These are phyloP conservation scores for Castanea sativa DNA, from an alignment of 306 rosid species.

Conservation along the genomic window DNA sequence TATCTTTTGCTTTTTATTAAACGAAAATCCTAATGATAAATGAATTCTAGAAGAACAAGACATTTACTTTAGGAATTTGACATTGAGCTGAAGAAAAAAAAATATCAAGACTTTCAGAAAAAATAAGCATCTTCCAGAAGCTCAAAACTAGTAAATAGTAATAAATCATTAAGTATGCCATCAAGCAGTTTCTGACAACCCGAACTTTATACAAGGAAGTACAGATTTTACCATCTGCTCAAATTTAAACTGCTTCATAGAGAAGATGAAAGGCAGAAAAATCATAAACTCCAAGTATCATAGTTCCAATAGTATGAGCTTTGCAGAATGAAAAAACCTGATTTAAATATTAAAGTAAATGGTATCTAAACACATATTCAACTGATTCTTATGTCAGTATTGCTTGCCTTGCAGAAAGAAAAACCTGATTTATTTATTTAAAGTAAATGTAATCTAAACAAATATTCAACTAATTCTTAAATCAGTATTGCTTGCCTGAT, in stretches of 20 bases:
- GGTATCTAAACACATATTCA: neutral
- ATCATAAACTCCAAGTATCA: neutral
- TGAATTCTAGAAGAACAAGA: neutral
- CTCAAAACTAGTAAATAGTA: too few species aligned
- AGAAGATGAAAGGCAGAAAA: neutral
- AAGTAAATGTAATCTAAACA: neutral
- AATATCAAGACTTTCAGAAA: too few species aligned
- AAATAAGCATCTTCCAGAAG: too few species aligned
- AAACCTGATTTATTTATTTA: neutral
- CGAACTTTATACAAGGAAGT: neutral
- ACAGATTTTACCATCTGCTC: neutral
- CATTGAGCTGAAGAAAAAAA: neutral
- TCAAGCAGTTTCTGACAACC: neutral
- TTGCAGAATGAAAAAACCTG: neutral
- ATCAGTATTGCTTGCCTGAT: neutral
- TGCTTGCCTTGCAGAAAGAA: neutral
- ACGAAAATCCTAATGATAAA: neutral
- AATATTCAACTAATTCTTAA: neutral
- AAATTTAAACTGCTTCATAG: neutral
- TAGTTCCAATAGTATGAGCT: neutral
- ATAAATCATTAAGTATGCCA: neutral
- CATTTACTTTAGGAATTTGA: neutral
- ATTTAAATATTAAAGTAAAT: neutral
- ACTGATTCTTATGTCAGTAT: neutral
- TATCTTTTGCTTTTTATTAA: too few species aligned